phyloP scores from a whole-genome alignment of 169 alveolate species.

The Plasmodium vivax region DNA sequence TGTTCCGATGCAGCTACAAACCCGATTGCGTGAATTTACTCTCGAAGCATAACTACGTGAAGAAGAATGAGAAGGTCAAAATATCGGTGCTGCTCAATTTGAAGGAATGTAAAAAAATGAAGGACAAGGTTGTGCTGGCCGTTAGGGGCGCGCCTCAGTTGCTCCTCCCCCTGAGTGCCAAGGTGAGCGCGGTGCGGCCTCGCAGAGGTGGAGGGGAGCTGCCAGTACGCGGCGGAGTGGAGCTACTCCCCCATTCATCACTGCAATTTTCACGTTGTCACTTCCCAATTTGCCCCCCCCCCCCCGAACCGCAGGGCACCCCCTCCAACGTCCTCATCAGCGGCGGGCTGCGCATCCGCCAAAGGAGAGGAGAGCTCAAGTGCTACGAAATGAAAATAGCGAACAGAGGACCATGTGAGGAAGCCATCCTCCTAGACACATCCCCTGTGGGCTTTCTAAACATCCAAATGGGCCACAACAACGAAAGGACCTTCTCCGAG shows the following conservation, averaged over 20 bases:
- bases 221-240: background rate
- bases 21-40: constrained; percentile 34
- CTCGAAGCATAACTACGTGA: constrained; percentile 27
- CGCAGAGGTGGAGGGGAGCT: background rate
- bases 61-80: constrained; percentile 34
- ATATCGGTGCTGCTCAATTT: constrained; percentile 14
- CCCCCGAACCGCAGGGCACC: background rate
- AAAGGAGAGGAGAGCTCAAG: constrained; percentile 24
- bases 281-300: background rate
- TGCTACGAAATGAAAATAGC: constrained; percentile 15
- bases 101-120: constrained; percentile 48
- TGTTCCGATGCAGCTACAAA: constrained; percentile 28
- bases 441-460: background rate
- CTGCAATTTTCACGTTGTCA: background rate
- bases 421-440: constrained; percentile 13
- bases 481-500: background rate
- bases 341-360: background rate
- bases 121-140: constrained; percentile 40
- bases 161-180: constrained; percentile 27
- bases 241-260: background rate
- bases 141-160: constrained; percentile 29
- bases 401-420: constrained; percentile 61
- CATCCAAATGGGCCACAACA: background rate
- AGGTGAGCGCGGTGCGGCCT: background rate
- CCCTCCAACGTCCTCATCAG: background rate